Percentiles rank a stretch among this genome's conserved stretches.
Evolutionary conservation across 106 monocot species (phyloP).

Genomic region (Ottelia alismoides): DNA sequence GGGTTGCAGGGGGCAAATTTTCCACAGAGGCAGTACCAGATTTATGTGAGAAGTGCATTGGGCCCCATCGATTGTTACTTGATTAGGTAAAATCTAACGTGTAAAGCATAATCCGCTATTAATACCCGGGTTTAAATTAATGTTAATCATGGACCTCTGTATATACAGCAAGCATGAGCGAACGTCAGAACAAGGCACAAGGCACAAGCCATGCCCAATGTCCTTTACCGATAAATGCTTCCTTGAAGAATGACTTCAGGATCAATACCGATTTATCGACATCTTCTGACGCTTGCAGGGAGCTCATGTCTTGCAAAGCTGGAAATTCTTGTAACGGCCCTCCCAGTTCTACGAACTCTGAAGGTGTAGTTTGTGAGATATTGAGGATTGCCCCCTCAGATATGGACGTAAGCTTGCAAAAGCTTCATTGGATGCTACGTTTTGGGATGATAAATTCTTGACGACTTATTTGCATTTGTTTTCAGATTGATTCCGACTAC

Average conservation of each 20-base stretch:
- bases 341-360: slow-evolving; percentile 15
- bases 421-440: background rate
- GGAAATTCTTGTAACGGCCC: slow-evolving; percentile 2
- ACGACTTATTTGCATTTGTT: background rate
- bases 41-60: slow-evolving; percentile 68
- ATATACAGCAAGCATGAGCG: slow-evolving; percentile 28
- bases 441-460: background rate
- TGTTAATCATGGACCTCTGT: background rate
- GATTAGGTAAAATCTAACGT: slow-evolving; percentile 42
- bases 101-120: too few relatives aligned
- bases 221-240: slow-evolving; percentile 2
- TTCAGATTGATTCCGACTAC: slow-evolving; percentile 67
- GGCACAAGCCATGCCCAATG: slow-evolving; percentile 15
- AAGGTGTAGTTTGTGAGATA: slow-evolving; percentile 20
- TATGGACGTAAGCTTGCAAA: slow-evolving; percentile 34
- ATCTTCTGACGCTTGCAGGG: slow-evolving; percentile 2
- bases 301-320: background rate
- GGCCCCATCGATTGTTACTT: slow-evolving; percentile 83
- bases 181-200: slow-evolving; percentile 7
- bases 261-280: background rate
- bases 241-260: background rate
- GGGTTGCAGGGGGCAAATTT: slow-evolving; percentile 34
- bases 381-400: slow-evolving; percentile 47
- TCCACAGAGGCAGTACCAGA: slow-evolving; percentile 43
- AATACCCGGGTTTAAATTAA: background rate